Conservation (phyloP, 1,284 basidiomycete species). For the Boletus smithii region DNA sequence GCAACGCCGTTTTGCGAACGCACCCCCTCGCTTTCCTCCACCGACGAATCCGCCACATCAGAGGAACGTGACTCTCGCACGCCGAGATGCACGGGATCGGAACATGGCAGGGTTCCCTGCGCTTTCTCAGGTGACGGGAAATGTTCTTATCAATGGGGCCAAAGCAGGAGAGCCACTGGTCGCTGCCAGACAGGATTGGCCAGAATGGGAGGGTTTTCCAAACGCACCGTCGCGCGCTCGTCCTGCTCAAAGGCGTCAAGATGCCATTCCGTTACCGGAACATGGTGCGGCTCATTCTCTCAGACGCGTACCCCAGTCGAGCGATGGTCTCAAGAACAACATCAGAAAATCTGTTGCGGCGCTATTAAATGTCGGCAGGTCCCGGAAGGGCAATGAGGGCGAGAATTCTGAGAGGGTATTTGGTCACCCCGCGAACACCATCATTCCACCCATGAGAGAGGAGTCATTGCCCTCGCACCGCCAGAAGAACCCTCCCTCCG, state of each 20-base stretch:
- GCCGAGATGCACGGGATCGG: not conserved
- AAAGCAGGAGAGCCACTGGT: not conserved
- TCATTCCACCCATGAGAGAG: slow-evolving; percentile 16
- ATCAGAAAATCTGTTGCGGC: slow-evolving; percentile 6
- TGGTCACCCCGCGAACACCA: slow-evolving; percentile 11
- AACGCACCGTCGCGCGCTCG: not conserved
- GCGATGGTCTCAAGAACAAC: slow-evolving; percentile 5
- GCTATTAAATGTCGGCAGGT: slow-evolving; percentile 7
- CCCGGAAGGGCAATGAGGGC: slow-evolving; percentile 3
- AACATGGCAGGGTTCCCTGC: slow-evolving; percentile 9
- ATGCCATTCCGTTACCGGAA: slow-evolving; percentile 15
- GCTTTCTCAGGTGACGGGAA: slow-evolving; percentile 17
- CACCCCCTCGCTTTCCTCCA: not conserved
- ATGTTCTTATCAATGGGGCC: slow-evolving; percentile 7
- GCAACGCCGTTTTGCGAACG: not conserved
- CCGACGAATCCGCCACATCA: not conserved
- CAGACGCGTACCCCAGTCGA: slow-evolving; percentile 9
- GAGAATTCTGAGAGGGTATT: slow-evolving; percentile 10
- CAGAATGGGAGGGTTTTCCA: slow-evolving; percentile 5
- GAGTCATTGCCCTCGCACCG: slow-evolving; percentile 11
- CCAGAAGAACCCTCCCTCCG: not conserved
- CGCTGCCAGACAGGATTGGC: not conserved
- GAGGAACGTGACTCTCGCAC: not conserved
- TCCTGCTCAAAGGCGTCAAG: not conserved
- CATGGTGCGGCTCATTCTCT: slow-evolving; percentile 5